Evolutionary conservation across 495 filamentous ascomycete genomes (phyloP), one percentile per base, ranked within the genome.

Genomic region (Xylaria venustula): DNA sequence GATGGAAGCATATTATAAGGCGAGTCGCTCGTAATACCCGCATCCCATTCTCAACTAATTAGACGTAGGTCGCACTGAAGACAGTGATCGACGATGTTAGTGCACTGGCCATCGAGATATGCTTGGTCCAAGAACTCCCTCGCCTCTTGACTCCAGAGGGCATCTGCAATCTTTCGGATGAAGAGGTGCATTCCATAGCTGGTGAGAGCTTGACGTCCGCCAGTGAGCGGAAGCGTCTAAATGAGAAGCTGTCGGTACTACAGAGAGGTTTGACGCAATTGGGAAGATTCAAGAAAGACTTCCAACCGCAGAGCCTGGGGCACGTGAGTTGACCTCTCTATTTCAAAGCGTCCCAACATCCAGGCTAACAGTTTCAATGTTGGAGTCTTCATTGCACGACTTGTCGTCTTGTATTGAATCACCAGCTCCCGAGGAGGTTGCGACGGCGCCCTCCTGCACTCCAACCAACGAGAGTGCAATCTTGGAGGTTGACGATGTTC

Each of bases 61-160:
- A 41, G 42, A 50, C 49, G 19, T 36, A 84, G 83, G 75, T 84
- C 32, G 75, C 82, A 15, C 65, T 81, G n/a, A n/a, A n/a, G n/a
- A n/a, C n/a, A n/a, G n/a, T n/a, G n/a, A n/a, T n/a, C n/a, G n/a
- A n/a, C n/a, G 25, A 86, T 46, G 66, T 85, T 42, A 73, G 77
- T n/a, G 75, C 64, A 0, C 69, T 81, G 12, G 84, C 71, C 7
- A 74, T 83, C 20, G 82, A 85, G 37, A 79, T 77, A n/a, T 79
- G 76, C 46, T 72, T 85, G 17, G 69, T 85, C 17, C 57, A 62
- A 8, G 40, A 64, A 8, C 54, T 77, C 5, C 65, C 71, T 46
- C 55, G 58, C 17, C 58, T 78, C 45, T 73, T 74, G 54, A 69
- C 67, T 3, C 75, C 73, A 3, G 58, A 72, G 46, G 30, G 60